These are phyloP conservation scores for Dittrichia graveolens DNA, from an alignment of 129 eudicot species.

Conservation along the genomic window DNA sequence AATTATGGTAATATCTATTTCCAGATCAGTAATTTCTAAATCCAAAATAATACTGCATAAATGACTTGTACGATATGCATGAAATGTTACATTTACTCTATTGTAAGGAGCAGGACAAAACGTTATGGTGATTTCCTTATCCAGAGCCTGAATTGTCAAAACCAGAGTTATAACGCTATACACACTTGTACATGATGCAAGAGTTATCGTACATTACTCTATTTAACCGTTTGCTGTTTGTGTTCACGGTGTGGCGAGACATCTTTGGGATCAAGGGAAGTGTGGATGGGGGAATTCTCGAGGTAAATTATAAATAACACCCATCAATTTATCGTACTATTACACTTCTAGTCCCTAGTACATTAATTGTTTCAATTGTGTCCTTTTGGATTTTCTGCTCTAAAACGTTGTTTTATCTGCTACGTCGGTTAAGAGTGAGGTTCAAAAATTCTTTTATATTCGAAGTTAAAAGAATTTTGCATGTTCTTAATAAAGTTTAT, in stretches of 20 bases:
- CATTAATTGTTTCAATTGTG: not conserved
- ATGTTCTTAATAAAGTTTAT: no score
- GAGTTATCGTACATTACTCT: not conserved
- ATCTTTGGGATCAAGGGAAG: slow-evolving; percentile 39
- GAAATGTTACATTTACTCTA: not conserved
- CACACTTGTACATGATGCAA: not conserved
- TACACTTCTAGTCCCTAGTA: not conserved
- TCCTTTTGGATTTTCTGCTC: not conserved
- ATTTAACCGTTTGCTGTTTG: not conserved
- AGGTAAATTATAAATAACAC: slow-evolving; percentile 20
- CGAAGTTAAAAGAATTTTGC: no score
- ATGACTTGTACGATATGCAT: not conserved
- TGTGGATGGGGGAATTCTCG: slow-evolving; percentile 36
- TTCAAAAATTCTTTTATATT: no score
- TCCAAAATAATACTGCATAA: not conserved
- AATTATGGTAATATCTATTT: slow-evolving; percentile 19
- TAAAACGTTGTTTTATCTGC: not conserved
- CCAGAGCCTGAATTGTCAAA: not conserved
- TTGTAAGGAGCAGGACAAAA: not conserved
- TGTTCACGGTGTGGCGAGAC: slow-evolving; percentile 20
- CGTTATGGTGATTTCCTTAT: slow-evolving; percentile 1
- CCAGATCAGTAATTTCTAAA: not conserved
- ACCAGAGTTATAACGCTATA: not conserved
- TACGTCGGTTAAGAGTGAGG: not conserved
- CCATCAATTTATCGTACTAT: slow-evolving; percentile 6